A percentile compares a stretch with the other conserved stretches of the same genome.
phyloP scores from a whole-genome alignment of 1,284 basidiomycete genomes.

The Irpex sp. region DNA sequence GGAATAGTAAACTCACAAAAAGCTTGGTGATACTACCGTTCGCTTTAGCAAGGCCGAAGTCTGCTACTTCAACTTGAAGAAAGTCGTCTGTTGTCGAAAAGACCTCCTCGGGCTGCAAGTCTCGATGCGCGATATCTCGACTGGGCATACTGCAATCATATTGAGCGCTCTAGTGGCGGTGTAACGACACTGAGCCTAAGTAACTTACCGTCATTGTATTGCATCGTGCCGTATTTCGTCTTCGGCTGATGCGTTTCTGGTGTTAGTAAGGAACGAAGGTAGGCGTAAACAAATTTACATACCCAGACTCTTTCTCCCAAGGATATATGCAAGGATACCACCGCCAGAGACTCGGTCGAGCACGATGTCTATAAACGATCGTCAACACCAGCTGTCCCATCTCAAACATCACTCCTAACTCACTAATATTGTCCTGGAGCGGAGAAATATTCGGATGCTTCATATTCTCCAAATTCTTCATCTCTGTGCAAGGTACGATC shows the following conservation, averaged over 20 bases:
- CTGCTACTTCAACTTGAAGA: constrained; percentile 79
- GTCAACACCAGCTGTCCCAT: not conserved
- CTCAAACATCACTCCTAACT: constrained; percentile 17
- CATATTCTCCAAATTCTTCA: constrained; percentile 66
- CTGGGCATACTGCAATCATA: constrained; percentile 65
- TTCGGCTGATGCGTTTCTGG: constrained; percentile 44
- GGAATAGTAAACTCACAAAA: constrained; percentile 34
- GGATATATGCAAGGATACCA: constrained; percentile 82
- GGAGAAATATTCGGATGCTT: constrained; percentile 87
- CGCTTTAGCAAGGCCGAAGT: constrained; percentile 91
- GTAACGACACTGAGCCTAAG: too few relatives aligned
- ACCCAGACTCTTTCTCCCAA: constrained; percentile 57
- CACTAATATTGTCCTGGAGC: constrained; percentile 71
- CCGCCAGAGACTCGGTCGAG: constrained; percentile 75
- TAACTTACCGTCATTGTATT: constrained; percentile 59
- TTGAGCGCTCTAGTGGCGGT: constrained; percentile 8
- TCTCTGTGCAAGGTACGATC: constrained; percentile 43
- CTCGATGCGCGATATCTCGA: constrained; percentile 80
- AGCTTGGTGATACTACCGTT: constrained; percentile 74
- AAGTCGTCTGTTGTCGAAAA: constrained; percentile 64
- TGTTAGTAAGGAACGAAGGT: not conserved
- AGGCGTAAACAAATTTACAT: constrained; percentile 25
- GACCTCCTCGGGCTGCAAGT: constrained; percentile 91
- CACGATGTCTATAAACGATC: constrained; percentile 55
- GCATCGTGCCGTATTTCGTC: constrained; percentile 53